phyloP scores from a whole-genome alignment of 2,329 filamentous ascomycete genomes.

The Aspergillus fijiensis region DNA sequence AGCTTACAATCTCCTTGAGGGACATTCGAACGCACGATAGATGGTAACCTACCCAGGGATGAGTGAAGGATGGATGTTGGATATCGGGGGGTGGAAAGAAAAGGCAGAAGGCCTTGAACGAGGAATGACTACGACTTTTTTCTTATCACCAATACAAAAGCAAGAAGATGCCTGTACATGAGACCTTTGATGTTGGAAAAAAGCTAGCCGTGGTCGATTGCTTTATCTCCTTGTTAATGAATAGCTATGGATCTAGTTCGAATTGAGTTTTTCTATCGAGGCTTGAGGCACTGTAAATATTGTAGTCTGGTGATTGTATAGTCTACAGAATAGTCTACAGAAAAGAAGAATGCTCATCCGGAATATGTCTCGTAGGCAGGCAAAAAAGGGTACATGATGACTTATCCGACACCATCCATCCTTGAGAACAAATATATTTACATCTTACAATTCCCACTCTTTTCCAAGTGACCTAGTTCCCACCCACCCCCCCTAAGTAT shows the following conservation, averaged over 20 bases:
- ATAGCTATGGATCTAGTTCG: constrained; percentile 15
- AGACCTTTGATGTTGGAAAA: constrained; percentile 16
- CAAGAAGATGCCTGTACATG: constrained; percentile 30
- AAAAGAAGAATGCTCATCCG: too few relatives aligned
- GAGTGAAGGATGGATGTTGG: background rate
- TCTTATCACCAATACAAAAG: constrained; percentile 16
- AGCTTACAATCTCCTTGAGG: background rate
- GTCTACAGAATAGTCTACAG: too few relatives aligned
- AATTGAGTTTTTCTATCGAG: constrained; percentile 9
- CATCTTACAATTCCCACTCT: too few relatives aligned
- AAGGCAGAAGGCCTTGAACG: constrained; percentile 14
- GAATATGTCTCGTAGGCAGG: too few relatives aligned
- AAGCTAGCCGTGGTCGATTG: constrained; percentile 23
- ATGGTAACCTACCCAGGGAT: background rate
- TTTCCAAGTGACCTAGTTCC: background rate
- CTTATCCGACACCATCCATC: too few relatives aligned
- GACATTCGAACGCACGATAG: background rate
- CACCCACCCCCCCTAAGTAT: background rate
- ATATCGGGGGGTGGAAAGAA: background rate
- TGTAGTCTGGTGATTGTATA: too few relatives aligned
- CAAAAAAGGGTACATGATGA: too few relatives aligned
- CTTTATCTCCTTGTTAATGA: constrained; percentile 19
- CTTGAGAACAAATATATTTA: too few relatives aligned
- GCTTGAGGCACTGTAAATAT: too few relatives aligned
- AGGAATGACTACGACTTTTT: constrained; percentile 29